phyloP scores from a whole-genome alignment of 768 basidiomycete species.

The Kwoniella sp. region DNA sequence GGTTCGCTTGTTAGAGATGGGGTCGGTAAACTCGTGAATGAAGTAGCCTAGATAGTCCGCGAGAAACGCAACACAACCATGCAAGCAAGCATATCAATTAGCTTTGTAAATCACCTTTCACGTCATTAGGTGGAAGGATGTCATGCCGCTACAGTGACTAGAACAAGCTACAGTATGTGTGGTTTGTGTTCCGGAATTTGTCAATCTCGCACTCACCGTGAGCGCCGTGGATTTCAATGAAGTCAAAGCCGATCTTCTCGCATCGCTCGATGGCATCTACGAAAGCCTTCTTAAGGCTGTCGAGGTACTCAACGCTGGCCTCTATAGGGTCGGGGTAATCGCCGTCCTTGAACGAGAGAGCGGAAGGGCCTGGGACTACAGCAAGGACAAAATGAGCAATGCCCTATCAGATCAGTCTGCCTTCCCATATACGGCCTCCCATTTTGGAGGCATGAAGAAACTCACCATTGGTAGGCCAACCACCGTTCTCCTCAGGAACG shows the following conservation, averaged over 20 bases:
- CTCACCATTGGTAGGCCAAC: conserved; percentile 71
- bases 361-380: conserved; percentile 70
- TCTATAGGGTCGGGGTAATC: conserved; percentile 65
- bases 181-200: too few relatives aligned
- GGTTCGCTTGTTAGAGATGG: conserved; percentile 70
- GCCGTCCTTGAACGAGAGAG: conserved; percentile 62
- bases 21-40: conserved; percentile 65
- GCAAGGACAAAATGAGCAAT: background rate
- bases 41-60: conserved; percentile 48
- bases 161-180: background rate
- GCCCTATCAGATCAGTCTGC: background rate
- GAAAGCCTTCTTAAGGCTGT: conserved; percentile 67
- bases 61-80: too few relatives aligned
- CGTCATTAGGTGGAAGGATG: too few relatives aligned
- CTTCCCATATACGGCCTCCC: too few relatives aligned
- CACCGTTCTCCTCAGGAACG: conserved; percentile 63
- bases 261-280: conserved; percentile 54
- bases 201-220: conserved; percentile 61
- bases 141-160: too few relatives aligned
- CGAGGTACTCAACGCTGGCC: conserved; percentile 64
- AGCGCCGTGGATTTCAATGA: conserved; percentile 68
- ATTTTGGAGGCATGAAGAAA: too few relatives aligned
- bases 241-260: conserved; percentile 64
- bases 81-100: too few relatives aligned
- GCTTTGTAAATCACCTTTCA: too few relatives aligned